Evolutionary conservation across 1,284 basidiomycete species (phyloP), one percentile per base, ranked within the genome.

Genomic region (Puccinia brachypodii): DNA sequence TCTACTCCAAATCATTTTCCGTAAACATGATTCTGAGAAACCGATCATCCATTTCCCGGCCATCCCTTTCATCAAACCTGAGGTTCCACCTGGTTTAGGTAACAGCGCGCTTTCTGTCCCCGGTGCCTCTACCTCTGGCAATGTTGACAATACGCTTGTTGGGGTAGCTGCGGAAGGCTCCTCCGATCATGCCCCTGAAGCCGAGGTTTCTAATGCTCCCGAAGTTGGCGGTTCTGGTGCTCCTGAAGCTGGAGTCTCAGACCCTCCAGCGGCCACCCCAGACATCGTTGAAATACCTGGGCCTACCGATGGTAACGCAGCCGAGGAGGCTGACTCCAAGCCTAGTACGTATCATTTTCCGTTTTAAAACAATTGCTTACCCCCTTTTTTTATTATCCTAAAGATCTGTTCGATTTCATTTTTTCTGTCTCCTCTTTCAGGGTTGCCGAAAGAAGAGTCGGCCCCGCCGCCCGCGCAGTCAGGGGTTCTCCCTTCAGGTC

Each of bases 1-100:
- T 36, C 83, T 85, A 14, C 69, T 86, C 0, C 81, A 85, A 0
- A 84, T 86, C 56, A 85, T 85, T 82, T 86, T 86, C 58, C 84
- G 84, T 2, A 83, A 84, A 4, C 84, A 84, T 19, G 44, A 84
- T 11, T 31, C 76, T 13, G 72, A 71, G 28, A 62, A 47, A 0
- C 79, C 83, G 6, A 76, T 75, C 28, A 75, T 83, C 69, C n/a
- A 76, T 22, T 28, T 62, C 22, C 31, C 44, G 7, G 33, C 56
- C 38, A 81, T 73, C 28, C 69, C 76, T 13, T 69, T 71, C 14
- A 76, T 40, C 40, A 79, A 69, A 42, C 66, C 78, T 25, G 7
- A 66, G 16, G 31, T 47, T 22, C 25, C 16, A 28, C 53, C 56
- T 40, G 50, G 36, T 16, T 40, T 31, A 40, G 71, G 50, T 33